Evolutionary conservation across 2,329 filamentous ascomycete genomes (phyloP).

Genomic region (Cadophora sp.): DNA sequence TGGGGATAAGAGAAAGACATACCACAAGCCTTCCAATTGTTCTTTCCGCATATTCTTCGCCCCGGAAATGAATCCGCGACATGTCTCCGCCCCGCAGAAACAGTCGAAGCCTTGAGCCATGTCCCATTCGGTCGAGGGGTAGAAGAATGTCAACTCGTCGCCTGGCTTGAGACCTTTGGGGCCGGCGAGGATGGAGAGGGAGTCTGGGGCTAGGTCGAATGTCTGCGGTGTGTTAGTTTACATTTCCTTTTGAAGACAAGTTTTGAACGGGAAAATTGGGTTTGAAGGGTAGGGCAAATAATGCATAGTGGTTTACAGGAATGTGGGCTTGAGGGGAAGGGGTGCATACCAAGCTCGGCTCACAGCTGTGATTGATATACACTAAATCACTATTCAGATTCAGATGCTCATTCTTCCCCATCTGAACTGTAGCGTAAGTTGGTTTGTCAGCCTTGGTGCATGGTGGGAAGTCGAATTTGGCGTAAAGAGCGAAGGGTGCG

Average conservation of each 20-base stretch:
- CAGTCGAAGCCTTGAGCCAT: constrained; percentile 78
- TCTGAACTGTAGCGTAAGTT: constrained; percentile 71
- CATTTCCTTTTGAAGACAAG: background rate
- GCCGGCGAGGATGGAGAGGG: constrained; percentile 63
- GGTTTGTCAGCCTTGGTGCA: constrained; percentile 61
- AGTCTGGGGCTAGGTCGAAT: constrained; percentile 63
- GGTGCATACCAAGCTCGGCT: constrained; percentile 69
- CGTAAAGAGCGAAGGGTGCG: constrained; percentile 69
- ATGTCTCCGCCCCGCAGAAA: constrained; percentile 62
- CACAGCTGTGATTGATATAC: constrained; percentile 73
- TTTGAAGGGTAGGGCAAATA: no score
- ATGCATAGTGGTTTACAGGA: no score
- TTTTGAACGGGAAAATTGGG: no score
- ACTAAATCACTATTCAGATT: constrained; percentile 70
- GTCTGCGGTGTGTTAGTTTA: constrained; percentile 51
- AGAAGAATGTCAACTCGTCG: constrained; percentile 75
- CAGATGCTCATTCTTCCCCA: constrained; percentile 61
- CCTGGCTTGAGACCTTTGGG: constrained; percentile 60
- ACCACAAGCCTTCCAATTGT: constrained; percentile 16
- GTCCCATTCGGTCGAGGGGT: constrained; percentile 76
- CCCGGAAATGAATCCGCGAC: constrained; percentile 67
- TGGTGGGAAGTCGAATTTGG: constrained; percentile 70
- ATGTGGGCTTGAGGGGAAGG: no score
- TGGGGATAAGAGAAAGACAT: background rate
- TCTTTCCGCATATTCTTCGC: constrained; percentile 61